phyloP scores from a whole-genome alignment of 352 stramenopile species.

The Phytophthora podocarpi region DNA sequence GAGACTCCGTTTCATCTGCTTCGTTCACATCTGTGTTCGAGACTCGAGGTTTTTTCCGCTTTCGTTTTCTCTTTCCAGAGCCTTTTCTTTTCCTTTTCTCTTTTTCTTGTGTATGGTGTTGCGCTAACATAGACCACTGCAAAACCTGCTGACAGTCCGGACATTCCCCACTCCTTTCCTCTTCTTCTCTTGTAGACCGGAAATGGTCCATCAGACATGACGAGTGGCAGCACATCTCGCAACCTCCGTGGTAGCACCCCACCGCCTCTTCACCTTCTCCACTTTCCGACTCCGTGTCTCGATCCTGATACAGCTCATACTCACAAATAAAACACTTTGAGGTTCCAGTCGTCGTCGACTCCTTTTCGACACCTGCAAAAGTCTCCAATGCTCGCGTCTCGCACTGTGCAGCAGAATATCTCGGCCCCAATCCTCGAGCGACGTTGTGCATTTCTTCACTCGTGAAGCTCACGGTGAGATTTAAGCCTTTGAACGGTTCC shows the following conservation, averaged over 20 bases:
- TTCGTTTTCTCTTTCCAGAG: not conserved
- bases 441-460: slow-evolving; percentile 44
- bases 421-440: slow-evolving; percentile 34
- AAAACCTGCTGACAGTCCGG: slow-evolving; percentile 48
- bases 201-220: slow-evolving; percentile 66
- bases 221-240: slow-evolving; percentile 49
- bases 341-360: not conserved
- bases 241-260: slow-evolving; percentile 51
- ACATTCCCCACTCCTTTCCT: slow-evolving; percentile 38
- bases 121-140: slow-evolving; percentile 48
- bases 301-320: slow-evolving; percentile 17
- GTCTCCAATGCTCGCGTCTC: slow-evolving; percentile 37
- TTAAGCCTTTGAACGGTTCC: slow-evolving; percentile 49
- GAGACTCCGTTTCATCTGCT: not conserved
- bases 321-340: slow-evolving; percentile 57
- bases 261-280: slow-evolving; percentile 12
- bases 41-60: slow-evolving; percentile 6
- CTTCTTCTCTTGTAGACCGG: slow-evolving; percentile 23
- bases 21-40: not conserved
- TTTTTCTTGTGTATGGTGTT: slow-evolving; percentile 10
- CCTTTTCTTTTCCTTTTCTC: slow-evolving; percentile 7
- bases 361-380: slow-evolving; percentile 7
- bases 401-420: slow-evolving; percentile 42
- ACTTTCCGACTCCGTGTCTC: not conserved
- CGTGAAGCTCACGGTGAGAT: slow-evolving; percentile 62